Evolutionary conservation across 306 rosid genomes (phyloP), one percentile per base, ranked within the genome.

Genomic region (Acacia acuminata): DNA sequence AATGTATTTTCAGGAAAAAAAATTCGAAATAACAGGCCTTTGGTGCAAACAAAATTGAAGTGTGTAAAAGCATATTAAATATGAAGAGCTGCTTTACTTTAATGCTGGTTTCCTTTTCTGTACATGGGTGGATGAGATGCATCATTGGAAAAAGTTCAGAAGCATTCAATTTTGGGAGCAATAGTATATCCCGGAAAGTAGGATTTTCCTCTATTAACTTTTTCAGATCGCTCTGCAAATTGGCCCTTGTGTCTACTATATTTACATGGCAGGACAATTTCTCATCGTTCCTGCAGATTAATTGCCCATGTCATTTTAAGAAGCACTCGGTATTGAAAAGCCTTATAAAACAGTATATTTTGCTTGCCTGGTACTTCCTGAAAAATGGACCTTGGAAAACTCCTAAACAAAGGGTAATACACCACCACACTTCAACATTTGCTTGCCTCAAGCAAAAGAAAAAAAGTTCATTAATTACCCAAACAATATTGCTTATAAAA

Each of bases 181-280:
- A 45, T 19, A 79, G 51, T 79, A 68, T 79, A 36, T 79, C 76
- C 48, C 15, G 76, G 75, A 79, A 38, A 68, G 14, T 47, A 68
- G 68, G 76, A 79, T 67, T 50, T 79, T 22, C 24, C 76, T 34
- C 82, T 51, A 79, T 55, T 79, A 79, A 79, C 71, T 50, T 47
- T 51, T 68, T 50, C 53, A 79, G 82, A 67, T 79, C 76, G 16
- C 20, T 55, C 76, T 51, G 73, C 64, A 53, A 50, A 48, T 32
- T 78, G 67, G 76, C 43, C 75, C 82, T 68, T 68, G 76, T 44
- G 16, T 67, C 4, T 50, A 27, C 81, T 30, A 12, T 47, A 27
- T 66, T 48, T 22, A 11, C 34, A 13, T 34, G 32, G 55, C 14
- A 16, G 75, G 76, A 79, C 68, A 79, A 15, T 32, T 79, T 68